These are phyloP conservation scores for Claviceps purpurea DNA, from an alignment of 2,329 filamentous ascomycete genomes.

Conservation along the genomic window DNA sequence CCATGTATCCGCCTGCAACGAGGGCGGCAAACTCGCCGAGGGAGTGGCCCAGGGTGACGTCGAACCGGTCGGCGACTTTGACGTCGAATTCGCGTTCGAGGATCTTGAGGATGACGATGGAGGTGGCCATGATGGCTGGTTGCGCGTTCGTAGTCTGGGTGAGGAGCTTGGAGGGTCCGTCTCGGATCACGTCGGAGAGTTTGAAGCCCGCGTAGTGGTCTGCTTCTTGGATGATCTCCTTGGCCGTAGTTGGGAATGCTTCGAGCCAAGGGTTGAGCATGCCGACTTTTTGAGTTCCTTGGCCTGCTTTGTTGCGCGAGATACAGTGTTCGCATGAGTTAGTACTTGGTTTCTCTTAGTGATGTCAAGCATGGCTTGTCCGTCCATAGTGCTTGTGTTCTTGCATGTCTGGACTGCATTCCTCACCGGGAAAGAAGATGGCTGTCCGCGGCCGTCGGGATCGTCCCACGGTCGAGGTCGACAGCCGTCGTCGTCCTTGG, in stretches of 20 bases:
- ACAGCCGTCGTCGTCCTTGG: slow-evolving; percentile 2
- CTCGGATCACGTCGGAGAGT: slow-evolving; percentile 63
- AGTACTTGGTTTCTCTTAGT: neutral
- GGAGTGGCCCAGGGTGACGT: slow-evolving; percentile 80
- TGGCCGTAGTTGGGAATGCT: slow-evolving; percentile 66
- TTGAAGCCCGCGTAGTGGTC: slow-evolving; percentile 62
- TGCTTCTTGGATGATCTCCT: slow-evolving; percentile 72
- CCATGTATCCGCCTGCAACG: slow-evolving; percentile 68
- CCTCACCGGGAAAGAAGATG: slow-evolving; percentile 45
- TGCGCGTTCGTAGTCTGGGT: slow-evolving; percentile 80
- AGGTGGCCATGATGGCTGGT: slow-evolving; percentile 92
- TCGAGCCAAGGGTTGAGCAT: slow-evolving; percentile 81
- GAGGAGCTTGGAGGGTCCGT: slow-evolving; percentile 64
- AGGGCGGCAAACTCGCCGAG: slow-evolving; percentile 88
- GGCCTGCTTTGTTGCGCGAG: slow-evolving; percentile 37
- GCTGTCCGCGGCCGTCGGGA: slow-evolving; percentile 34
- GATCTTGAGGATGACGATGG: slow-evolving; percentile 75
- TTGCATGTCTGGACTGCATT: neutral
- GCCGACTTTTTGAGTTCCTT: slow-evolving; percentile 79
- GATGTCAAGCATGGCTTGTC: neutral
- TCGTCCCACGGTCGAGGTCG: slow-evolving; percentile 16
- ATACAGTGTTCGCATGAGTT: neutral
- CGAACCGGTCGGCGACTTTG: slow-evolving; percentile 52
- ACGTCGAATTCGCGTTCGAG: slow-evolving; percentile 79
- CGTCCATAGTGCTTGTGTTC: neutral